A percentile compares a stretch with the other conserved stretches of the same genome.
Evolutionary conservation across 108 stramenopile genomes (phyloP).

Genomic region (Pseudonitzschia pungens): DNA sequence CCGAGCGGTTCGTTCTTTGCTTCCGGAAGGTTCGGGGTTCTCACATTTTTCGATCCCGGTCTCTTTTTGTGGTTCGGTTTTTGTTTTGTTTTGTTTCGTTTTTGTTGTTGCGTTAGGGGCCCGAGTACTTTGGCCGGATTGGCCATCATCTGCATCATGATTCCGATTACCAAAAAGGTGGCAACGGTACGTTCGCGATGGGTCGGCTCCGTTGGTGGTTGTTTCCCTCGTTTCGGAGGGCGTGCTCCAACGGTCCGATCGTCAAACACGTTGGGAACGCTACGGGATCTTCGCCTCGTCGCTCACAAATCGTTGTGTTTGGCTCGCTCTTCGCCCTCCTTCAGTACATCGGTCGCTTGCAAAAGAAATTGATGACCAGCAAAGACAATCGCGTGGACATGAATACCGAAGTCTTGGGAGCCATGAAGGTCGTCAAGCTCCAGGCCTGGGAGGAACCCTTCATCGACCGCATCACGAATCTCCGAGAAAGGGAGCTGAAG

Average conservation of each 20-base stretch:
- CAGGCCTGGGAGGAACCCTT: slow-evolving; percentile 86
- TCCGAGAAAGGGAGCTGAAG: slow-evolving; percentile 73
- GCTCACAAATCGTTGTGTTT: background rate
- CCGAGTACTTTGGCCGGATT: slow-evolving; percentile 74
- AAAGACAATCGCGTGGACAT: slow-evolving; percentile 76
- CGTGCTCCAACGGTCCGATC: too few relatives aligned
- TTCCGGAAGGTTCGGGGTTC: background rate
- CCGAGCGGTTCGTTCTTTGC: background rate
- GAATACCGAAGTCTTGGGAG: slow-evolving; percentile 76
- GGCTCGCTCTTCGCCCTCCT: background rate
- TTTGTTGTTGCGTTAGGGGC: slow-evolving; percentile 21
- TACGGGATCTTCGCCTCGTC: too few relatives aligned
- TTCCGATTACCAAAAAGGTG: slow-evolving; percentile 73
- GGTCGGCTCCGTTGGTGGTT: too few relatives aligned
- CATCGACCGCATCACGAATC: slow-evolving; percentile 41
- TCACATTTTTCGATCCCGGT: background rate
- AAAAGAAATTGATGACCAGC: slow-evolving; percentile 71
- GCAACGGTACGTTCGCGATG: slow-evolving; percentile 24
- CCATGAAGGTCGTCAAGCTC: slow-evolving; percentile 90
- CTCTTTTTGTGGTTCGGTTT: background rate
- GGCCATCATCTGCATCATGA: slow-evolving; percentile 70
- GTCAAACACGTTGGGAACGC: too few relatives aligned
- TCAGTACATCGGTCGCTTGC: slow-evolving; percentile 46
- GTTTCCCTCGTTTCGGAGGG: too few relatives aligned
- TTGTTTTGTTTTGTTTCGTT: background rate